Evolutionary conservation across 257 asterid species (phyloP).

Genomic region (Asclepias syriaca): DNA sequence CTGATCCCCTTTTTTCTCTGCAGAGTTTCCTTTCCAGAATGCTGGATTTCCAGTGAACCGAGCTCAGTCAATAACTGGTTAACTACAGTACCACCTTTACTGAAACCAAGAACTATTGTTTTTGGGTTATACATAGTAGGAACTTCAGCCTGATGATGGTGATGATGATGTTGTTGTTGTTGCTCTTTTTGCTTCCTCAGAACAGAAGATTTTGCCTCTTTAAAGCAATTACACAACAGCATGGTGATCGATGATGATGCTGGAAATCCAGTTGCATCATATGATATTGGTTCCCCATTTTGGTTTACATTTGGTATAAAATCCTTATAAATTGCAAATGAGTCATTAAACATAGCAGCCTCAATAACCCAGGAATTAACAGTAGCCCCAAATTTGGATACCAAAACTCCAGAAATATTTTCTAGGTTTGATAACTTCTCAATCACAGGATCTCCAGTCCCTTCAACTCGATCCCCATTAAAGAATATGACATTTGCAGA

Average conservation of each 20-base stretch:
- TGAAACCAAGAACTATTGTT: conserved; percentile 79
- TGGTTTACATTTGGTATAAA: conserved; percentile 69
- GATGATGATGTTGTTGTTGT: background rate
- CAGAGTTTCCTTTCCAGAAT: conserved; percentile 22
- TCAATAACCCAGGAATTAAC: conserved; percentile 87
- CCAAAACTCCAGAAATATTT: conserved; percentile 65
- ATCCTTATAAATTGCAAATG: conserved; percentile 87
- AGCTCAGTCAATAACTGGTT: conserved; percentile 90
- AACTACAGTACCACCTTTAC: conserved; percentile 85
- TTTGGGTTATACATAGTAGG: conserved; percentile 45
- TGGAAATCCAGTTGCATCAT: conserved; percentile 75
- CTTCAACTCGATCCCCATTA: conserved; percentile 76
- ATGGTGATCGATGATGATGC: conserved; percentile 66
- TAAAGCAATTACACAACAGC: conserved; percentile 65
- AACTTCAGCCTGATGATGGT: conserved; percentile 27
- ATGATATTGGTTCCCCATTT: conserved; percentile 72
- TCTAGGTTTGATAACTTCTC: conserved; percentile 79
- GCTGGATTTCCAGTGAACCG: conserved; percentile 34
- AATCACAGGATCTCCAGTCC: conserved; percentile 72
- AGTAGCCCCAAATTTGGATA: conserved; percentile 74
- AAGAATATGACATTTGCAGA: conserved; percentile 84
- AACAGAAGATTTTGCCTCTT: conserved; percentile 52
- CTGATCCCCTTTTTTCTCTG: conserved; percentile 24
- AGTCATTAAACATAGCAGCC: conserved; percentile 72
- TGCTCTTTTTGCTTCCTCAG: conserved; percentile 43